A percentile compares a stretch with the other conserved stretches of the same genome.
phyloP scores from a whole-genome alignment of 2,329 filamentous ascomycete species.

The Botrytis deweyae region DNA sequence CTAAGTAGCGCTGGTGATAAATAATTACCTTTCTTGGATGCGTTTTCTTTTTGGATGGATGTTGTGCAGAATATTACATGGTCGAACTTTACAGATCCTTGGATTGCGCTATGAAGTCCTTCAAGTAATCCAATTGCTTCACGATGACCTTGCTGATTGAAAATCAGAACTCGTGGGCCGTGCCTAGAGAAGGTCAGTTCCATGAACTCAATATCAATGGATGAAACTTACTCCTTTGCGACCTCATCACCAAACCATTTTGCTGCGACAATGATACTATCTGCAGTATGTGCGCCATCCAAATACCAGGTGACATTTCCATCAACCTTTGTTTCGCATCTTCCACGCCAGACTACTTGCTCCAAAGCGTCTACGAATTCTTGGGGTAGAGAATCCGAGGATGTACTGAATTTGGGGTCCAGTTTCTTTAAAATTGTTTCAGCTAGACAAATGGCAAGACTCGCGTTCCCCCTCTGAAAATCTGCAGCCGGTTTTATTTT shows the following conservation, averaged over 20 bases:
- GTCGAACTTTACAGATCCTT: slow-evolving; percentile 54
- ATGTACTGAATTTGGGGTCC: slow-evolving; percentile 34
- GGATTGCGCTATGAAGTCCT: slow-evolving; percentile 48
- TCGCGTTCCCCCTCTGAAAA: slow-evolving; percentile 61
- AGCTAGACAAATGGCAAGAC: slow-evolving; percentile 51
- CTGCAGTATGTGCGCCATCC: slow-evolving; percentile 89
- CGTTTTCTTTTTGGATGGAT: slow-evolving; percentile 53
- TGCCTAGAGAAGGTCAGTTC: slow-evolving; percentile 29
- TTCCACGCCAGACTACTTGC: slow-evolving; percentile 72
- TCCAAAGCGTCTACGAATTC: slow-evolving; percentile 74
- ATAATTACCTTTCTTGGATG: slow-evolving; percentile 48
- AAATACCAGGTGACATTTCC: slow-evolving; percentile 75
- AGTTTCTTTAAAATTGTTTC: slow-evolving; percentile 50
- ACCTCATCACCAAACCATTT: slow-evolving; percentile 71
- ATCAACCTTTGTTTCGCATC: slow-evolving; percentile 65
- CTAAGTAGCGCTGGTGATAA: not conserved
- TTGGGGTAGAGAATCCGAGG: slow-evolving; percentile 43
- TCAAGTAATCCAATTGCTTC: slow-evolving; percentile 51
- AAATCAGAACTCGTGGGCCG: slow-evolving; percentile 64
- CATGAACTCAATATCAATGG: not conserved
- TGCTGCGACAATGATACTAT: slow-evolving; percentile 80
- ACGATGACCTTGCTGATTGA: slow-evolving; percentile 72
- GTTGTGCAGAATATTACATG: slow-evolving; percentile 81
- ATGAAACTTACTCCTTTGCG: slow-evolving; percentile 29
- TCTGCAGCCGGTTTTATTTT: slow-evolving; percentile 51